These are phyloP conservation scores for Fonsecaea nubica DNA, from an alignment of 2,329 filamentous ascomycete genomes.

Conservation along the genomic window DNA sequence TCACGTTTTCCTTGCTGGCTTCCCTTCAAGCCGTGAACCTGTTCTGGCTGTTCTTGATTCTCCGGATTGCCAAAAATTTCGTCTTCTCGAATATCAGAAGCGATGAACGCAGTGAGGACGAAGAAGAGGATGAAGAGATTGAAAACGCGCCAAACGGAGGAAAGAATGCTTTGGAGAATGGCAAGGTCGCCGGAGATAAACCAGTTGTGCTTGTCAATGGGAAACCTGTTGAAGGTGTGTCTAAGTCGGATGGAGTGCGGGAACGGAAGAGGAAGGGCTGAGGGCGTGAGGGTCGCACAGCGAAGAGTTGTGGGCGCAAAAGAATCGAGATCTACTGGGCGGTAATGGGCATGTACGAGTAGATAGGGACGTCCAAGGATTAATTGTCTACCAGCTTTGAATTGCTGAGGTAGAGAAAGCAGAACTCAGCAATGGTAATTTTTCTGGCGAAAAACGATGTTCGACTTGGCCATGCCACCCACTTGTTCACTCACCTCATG, in stretches of 20 bases:
- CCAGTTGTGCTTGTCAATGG: conserved; percentile 49
- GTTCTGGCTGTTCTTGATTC: conserved; percentile 45
- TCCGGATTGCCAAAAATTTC: conserved; percentile 43
- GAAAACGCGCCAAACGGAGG: conserved; percentile 11
- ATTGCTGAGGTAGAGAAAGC: not conserved
- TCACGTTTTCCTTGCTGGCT: conserved; percentile 45
- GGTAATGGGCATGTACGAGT: not conserved
- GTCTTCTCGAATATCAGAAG: conserved; percentile 42
- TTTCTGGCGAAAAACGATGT: not conserved
- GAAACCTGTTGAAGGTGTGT: conserved; percentile 44
- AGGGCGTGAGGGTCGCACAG: conserved; percentile 2
- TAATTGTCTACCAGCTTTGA: not conserved
- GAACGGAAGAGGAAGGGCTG: conserved; percentile 39
- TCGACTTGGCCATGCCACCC: not conserved
- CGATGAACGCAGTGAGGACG: conserved; percentile 55
- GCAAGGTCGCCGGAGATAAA: conserved; percentile 21
- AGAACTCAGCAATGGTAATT: not conserved
- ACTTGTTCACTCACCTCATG: not conserved
- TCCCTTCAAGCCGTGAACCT: conserved; percentile 46
- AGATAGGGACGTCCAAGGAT: not conserved
- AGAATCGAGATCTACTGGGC: not conserved
- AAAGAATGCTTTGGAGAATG: conserved; percentile 15
- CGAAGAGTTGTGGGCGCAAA: not conserved
- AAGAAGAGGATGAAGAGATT: conserved; percentile 51
- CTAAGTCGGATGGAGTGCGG: conserved; percentile 41